phyloP scores from a whole-genome alignment of 805 yeast species.

The Zygoascus biomembranicola region DNA sequence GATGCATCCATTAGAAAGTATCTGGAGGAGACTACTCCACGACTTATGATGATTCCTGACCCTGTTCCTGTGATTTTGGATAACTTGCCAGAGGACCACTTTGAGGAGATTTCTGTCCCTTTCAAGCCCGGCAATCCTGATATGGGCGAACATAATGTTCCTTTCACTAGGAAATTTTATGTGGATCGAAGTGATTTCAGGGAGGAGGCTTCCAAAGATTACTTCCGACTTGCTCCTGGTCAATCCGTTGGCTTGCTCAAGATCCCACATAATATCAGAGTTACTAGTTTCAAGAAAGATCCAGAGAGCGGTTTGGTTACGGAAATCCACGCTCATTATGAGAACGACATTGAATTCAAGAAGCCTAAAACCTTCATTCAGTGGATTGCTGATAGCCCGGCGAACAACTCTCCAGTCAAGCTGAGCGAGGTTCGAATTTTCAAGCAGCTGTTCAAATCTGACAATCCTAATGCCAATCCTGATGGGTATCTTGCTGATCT shows the following conservation, averaged over 20 bases:
- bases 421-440: constrained; percentile 77
- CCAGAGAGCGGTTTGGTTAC: constrained; percentile 50
- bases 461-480: constrained; percentile 83
- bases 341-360: constrained; percentile 48
- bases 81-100: constrained; percentile 67
- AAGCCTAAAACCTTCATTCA: constrained; percentile 96
- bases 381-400: constrained; percentile 77
- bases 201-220: constrained; percentile 55
- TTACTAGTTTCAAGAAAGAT: constrained; percentile 58
- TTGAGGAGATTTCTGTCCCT: constrained; percentile 67
- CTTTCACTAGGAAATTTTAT: constrained; percentile 68
- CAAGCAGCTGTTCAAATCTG: constrained; percentile 80
- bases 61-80: constrained; percentile 81
- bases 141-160: constrained; percentile 67
- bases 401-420: constrained; percentile 53
- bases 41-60: constrained; percentile 86
- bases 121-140: constrained; percentile 79
- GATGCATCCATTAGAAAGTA: constrained; percentile 83
- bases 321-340: constrained; percentile 72
- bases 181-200: constrained; percentile 87
- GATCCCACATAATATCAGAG: constrained; percentile 77
- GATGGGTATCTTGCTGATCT: constrained; percentile 83
- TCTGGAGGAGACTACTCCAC: constrained; percentile 85
- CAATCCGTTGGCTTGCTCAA: constrained; percentile 92
- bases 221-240: constrained; percentile 87